These are phyloP conservation scores for Suillus subluteus DNA, from an alignment of 768 basidiomycete genomes.

Conservation along the genomic window DNA sequence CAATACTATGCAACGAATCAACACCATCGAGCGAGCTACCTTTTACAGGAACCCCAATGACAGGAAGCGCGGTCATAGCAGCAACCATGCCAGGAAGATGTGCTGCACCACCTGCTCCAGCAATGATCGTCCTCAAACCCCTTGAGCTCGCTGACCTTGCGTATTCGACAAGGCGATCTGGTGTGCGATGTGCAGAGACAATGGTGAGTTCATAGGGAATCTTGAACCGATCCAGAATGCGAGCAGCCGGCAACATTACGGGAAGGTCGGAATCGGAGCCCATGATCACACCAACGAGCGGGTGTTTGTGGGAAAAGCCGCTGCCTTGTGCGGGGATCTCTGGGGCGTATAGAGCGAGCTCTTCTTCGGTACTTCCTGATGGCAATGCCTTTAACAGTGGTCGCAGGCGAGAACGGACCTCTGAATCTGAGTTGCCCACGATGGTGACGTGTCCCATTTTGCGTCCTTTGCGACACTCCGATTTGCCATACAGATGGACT, in stretches of 20 bases:
- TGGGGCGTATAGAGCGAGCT: slow-evolving; percentile 59
- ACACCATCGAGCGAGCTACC: slow-evolving; percentile 93
- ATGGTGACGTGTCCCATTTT: slow-evolving; percentile 99
- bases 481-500: slow-evolving; percentile 95
- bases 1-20: slow-evolving; percentile 95
- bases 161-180: slow-evolving; percentile 81
- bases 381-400: slow-evolving; percentile 74
- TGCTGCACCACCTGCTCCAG: slow-evolving; percentile 98
- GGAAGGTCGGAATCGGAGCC: slow-evolving; percentile 98
- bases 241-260: slow-evolving; percentile 87
- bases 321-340: slow-evolving; percentile 43
- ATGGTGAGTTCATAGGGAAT: slow-evolving; percentile 94
- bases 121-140: slow-evolving; percentile 79
- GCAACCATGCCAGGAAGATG: slow-evolving; percentile 99
- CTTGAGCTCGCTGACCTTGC: slow-evolving; percentile 71
- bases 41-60: slow-evolving; percentile 96
- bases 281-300: slow-evolving; percentile 95
- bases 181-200: slow-evolving; percentile 96
- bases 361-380: slow-evolving; percentile 40
- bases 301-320: slow-evolving; percentile 64
- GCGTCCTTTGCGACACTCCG: slow-evolving; percentile 82
- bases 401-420: slow-evolving; percentile 68
- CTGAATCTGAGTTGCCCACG: slow-evolving; percentile 80
- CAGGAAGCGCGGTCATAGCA: slow-evolving; percentile 88
- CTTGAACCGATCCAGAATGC: slow-evolving; percentile 77